A percentile compares a stretch with the other conserved stretches of the same genome.
These are phyloP conservation scores for Gentiana macrophylla DNA, from an alignment of 257 asterid genomes.

Conservation along the genomic window DNA sequence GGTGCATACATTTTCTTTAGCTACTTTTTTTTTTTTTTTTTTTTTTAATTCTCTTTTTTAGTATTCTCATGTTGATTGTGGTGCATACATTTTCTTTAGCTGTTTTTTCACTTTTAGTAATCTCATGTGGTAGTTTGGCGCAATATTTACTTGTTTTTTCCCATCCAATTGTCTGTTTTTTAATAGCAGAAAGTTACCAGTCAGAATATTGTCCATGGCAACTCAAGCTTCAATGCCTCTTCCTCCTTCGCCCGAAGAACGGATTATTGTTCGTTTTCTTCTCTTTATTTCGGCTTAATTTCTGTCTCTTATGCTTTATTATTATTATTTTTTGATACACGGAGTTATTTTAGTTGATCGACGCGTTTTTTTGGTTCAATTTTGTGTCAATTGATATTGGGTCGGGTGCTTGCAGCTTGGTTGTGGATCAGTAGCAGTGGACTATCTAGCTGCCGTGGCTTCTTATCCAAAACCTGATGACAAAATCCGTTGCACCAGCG, in stretches of 20 bases:
- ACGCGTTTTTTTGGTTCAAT: too few species aligned
- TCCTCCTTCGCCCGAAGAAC: constrained; percentile 50
- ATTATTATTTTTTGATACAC: background rate
- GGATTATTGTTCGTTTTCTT: constrained; percentile 37
- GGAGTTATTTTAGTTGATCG: too few species aligned
- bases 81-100: too few species aligned
- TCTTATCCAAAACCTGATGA: constrained; percentile 93
- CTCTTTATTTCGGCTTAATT: background rate
- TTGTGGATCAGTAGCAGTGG: constrained; percentile 52
- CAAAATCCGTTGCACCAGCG: constrained; percentile 71
- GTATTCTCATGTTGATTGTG: too few species aligned
- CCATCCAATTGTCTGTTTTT: background rate
- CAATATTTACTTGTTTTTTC: too few species aligned
- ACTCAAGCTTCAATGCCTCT: constrained; percentile 21
- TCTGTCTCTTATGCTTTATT: background rate
- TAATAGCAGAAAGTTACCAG: constrained; percentile 14
- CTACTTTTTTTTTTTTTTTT: too few species aligned
- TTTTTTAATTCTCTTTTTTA: too few species aligned
- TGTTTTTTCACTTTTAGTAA: too few species aligned
- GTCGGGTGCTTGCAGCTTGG: constrained; percentile 44
- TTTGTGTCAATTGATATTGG: too few species aligned
- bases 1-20: too few species aligned
- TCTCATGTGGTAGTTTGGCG: too few species aligned
- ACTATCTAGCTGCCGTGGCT: constrained; percentile 76
- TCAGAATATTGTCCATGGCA: constrained; percentile 30